These are phyloP conservation scores for Teratosphaeria viscida DNA, from an alignment of 2,329 filamentous ascomycete genomes.

Conservation along the genomic window DNA sequence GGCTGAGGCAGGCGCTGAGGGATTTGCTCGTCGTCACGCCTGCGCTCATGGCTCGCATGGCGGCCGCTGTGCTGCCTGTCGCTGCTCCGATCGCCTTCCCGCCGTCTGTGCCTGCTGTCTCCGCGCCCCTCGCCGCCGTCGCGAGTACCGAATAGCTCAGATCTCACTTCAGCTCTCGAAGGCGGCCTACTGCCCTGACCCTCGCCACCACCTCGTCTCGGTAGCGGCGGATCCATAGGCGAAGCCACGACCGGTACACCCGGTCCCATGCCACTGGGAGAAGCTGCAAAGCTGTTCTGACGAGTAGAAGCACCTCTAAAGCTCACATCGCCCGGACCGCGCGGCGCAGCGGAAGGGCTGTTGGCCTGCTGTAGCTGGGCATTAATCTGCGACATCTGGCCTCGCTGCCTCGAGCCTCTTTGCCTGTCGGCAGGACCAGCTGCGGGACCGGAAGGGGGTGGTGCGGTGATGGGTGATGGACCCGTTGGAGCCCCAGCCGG, in stretches of 20 bases:
- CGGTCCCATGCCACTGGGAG: conserved; percentile 2
- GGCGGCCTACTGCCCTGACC: conserved; percentile 8
- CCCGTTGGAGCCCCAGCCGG: conserved; percentile 19
- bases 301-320: conserved; percentile 23
- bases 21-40: conserved; percentile 11
- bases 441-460: conserved; percentile 22
- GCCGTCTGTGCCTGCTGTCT: conserved; percentile 7
- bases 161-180: conserved; percentile 4
- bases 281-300: conserved; percentile 11
- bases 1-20: conserved; percentile 10
- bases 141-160: conserved; percentile 14
- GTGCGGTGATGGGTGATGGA: conserved; percentile 15
- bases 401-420: conserved; percentile 14
- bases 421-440: conserved; percentile 11
- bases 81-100: conserved; percentile 16
- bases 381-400: conserved; percentile 13
- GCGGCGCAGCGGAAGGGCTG: conserved; percentile 1
- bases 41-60: conserved; percentile 17
- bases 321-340: conserved; percentile 16
- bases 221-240: conserved; percentile 12
- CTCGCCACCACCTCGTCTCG: conserved; percentile 1
- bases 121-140: conserved; percentile 7
- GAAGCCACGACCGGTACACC: conserved; percentile 7
- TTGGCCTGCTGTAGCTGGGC: conserved; percentile 9
- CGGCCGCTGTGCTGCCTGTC: conserved; percentile 15